phyloP scores from a whole-genome alignment of 768 basidiomycete genomes.

The Tylopilus balloui region DNA sequence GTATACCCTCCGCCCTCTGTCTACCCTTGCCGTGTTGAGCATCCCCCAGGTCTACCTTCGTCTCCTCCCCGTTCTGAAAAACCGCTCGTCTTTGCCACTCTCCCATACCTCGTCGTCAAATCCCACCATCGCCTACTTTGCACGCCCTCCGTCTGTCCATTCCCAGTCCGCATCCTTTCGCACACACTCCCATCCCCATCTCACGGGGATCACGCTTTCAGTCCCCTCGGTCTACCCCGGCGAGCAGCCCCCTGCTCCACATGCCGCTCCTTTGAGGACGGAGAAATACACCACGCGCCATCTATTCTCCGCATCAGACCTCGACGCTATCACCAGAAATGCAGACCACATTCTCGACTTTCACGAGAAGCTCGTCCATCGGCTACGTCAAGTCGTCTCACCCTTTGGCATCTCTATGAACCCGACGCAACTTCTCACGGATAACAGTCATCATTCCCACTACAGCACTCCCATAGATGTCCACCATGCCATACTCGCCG shows the following conservation, averaged over 20 bases:
- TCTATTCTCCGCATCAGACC: constrained; percentile 54
- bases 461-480: constrained; percentile 37
- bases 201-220: constrained; percentile 12
- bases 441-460: background rate
- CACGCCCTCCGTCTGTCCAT: constrained; percentile 38
- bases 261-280: constrained; percentile 19
- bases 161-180: constrained; percentile 42
- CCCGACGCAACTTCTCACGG: constrained; percentile 18
- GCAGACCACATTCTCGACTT: constrained; percentile 60
- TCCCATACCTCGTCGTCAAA: constrained; percentile 28
- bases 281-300: constrained; percentile 39
- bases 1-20: constrained; percentile 42
- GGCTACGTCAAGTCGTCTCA: constrained; percentile 46
- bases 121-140: constrained; percentile 25
- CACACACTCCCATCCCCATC: constrained; percentile 43
- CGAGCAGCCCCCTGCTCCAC: constrained; percentile 11
- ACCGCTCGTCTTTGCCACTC: constrained; percentile 14
- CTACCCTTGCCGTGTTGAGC: background rate
- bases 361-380: constrained; percentile 62
- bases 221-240: constrained; percentile 13
- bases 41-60: constrained; percentile 59
- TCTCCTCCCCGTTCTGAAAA: constrained; percentile 47
- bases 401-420: constrained; percentile 49
- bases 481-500: constrained; percentile 31
- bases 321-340: constrained; percentile 61